A percentile compares a stretch with the other conserved stretches of the same genome.
Conservation (phyloP, 2,329 filamentous ascomycete genomes). For the Ceratocystiopsis minuta region DNA sequence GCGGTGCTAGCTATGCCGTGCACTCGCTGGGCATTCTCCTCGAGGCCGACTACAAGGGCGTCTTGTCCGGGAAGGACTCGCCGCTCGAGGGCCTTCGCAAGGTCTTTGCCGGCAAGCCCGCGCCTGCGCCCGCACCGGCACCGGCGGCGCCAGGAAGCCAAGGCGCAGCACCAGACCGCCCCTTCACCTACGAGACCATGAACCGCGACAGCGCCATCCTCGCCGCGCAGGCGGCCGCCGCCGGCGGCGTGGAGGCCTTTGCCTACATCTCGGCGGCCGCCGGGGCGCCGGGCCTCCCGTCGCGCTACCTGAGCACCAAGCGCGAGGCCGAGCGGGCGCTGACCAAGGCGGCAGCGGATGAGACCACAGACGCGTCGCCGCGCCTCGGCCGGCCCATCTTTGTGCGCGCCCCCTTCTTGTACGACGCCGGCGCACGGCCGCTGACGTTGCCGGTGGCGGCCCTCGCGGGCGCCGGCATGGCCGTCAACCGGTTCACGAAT, state of each 20-base stretch:
- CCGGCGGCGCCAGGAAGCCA: neutral
- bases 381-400: slow-evolving; percentile 56
- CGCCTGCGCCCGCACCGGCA: slow-evolving; percentile 39
- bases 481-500: slow-evolving; percentile 61
- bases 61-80: slow-evolving; percentile 67
- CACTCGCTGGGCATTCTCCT: slow-evolving; percentile 93
- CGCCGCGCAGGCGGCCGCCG: slow-evolving; percentile 58
- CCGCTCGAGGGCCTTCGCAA: slow-evolving; percentile 60
- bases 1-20: slow-evolving; percentile 66
- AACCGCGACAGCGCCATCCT: slow-evolving; percentile 79
- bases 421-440: slow-evolving; percentile 57
- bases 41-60: slow-evolving; percentile 94
- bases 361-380: slow-evolving; percentile 23
- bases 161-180: neutral
- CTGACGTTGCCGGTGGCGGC: slow-evolving; percentile 76
- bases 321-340: slow-evolving; percentile 55
- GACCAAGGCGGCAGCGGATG: slow-evolving; percentile 23
- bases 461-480: slow-evolving; percentile 52
- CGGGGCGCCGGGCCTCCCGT: slow-evolving; percentile 68
- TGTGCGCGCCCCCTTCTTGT: slow-evolving; percentile 73
- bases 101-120: slow-evolving; percentile 48
- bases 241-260: slow-evolving; percentile 49
- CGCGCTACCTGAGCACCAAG: slow-evolving; percentile 80
- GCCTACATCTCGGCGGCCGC: slow-evolving; percentile 78
- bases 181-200: slow-evolving; percentile 87